These are phyloP conservation scores for Trametes cubensis DNA, from an alignment of 768 basidiomycete species.

Conservation along the genomic window DNA sequence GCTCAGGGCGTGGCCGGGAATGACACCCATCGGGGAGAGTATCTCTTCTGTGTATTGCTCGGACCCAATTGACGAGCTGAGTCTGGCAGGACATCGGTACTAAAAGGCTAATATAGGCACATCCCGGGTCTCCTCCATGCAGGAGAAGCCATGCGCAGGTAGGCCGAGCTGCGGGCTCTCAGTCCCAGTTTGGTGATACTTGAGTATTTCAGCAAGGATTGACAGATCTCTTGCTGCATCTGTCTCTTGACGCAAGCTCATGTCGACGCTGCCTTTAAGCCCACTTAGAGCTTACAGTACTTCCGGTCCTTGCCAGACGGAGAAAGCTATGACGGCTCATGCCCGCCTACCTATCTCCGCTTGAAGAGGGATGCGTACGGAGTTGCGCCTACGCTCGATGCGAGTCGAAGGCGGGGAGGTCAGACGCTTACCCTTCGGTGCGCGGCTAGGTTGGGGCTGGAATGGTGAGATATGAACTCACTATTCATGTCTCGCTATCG, in stretches of 20 bases:
- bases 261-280: conserved; percentile 9
- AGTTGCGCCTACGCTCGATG: background rate
- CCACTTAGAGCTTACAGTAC: background rate
- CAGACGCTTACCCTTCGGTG: background rate
- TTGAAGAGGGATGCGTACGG: background rate
- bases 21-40: conserved; percentile 8
- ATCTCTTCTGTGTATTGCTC: conserved; percentile 1
- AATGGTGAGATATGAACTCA: conserved; percentile 3
- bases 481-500: conserved; percentile 18
- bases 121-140: conserved; percentile 9
- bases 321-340: background rate
- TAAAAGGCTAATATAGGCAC: conserved; percentile 23
- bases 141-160: background rate
- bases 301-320: background rate
- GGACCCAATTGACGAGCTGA: background rate
- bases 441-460: conserved; percentile 6
- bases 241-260: background rate
- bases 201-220: conserved; percentile 10
- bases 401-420: conserved; percentile 3
- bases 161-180: background rate
- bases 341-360: background rate
- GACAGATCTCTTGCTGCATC: background rate
- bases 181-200: conserved; percentile 1
- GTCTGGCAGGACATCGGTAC: background rate
- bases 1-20: background rate